Evolutionary conservation across 345 rosid species (phyloP), one percentile per base, ranked within the genome.

Genomic region (Arabis alpina): DNA sequence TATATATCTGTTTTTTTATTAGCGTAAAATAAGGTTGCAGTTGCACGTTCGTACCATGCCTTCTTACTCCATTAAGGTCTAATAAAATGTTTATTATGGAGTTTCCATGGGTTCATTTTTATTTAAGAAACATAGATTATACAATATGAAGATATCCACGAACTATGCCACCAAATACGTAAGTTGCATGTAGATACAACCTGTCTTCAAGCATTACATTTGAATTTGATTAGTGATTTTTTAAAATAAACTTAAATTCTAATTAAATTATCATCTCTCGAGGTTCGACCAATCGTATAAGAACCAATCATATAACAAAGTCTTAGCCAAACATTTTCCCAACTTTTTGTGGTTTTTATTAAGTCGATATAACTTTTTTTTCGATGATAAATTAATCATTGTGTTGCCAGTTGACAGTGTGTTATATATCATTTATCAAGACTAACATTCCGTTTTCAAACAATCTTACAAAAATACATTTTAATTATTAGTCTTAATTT

Each of bases 31-130:
- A 56, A 54, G 79, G 71, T 32, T 70, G 71, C 61, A 10, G 24
- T 68, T 54, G 74, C 79, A 76, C 75, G 75, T 62, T 68, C 75
- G 58, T 48, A 54, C 54, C 79, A 75, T 61, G 79, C 70, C 59
- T n/a, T 13, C 34, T 51, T 25, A 59, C 54, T 66, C 47, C 59
- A 56, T 41, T 51, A 36, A 73, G 72, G 11, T 73, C 45, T 65
- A 36, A 68, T 50, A 42, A 6, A 48, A 47, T 1, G 15, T 19
- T 12, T n/a, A 50, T 49, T 36, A 37, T 62, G 60, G 48, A 45
- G 41, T 42, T 54, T 30, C 2, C 41, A 9, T 10, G 10, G 28
- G 10, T 28, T 40, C 11, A 16, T 4, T 12, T 28, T 59, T 8
- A 48, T 70, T 43, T 68, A 11, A 4, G 1, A 10, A 25, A 19